These are phyloP conservation scores for Populus tomentosa DNA, from an alignment of 441 rosid genomes.

Conservation along the genomic window DNA sequence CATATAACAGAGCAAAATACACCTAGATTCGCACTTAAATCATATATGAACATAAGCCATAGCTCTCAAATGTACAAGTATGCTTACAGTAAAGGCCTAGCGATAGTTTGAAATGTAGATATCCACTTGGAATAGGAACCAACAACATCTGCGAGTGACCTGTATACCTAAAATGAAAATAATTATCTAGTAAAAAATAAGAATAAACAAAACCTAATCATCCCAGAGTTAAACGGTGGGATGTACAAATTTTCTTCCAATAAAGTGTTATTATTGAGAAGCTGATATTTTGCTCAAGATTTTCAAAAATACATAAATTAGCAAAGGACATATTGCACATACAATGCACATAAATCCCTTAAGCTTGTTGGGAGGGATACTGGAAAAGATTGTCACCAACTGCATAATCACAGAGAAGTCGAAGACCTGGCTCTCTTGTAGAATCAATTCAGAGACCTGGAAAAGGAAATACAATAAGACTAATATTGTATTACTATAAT, in stretches of 20 bases:
- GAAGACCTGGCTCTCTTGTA: slow-evolving; percentile 63
- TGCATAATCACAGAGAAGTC: slow-evolving; percentile 82
- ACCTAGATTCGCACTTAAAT: not conserved
- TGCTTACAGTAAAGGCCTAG: slow-evolving; percentile 76
- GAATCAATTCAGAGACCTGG: slow-evolving; percentile 87
- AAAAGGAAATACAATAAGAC: slow-evolving; percentile 19
- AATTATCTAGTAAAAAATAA: slow-evolving; percentile 10
- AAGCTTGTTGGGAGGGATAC: slow-evolving; percentile 50
- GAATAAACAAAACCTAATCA: slow-evolving; percentile 10
- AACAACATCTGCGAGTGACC: slow-evolving; percentile 85
- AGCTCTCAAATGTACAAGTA: slow-evolving; percentile 12
- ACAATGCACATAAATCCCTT: slow-evolving; percentile 85
- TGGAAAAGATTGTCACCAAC: slow-evolving; percentile 65
- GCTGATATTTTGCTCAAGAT: not conserved
- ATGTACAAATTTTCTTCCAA: not conserved
- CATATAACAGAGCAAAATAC: not conserved
- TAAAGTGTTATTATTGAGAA: not conserved
- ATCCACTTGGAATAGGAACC: slow-evolving; percentile 97
- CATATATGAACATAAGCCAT: not conserved
- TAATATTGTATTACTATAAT: not conserved
- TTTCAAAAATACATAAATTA: not conserved
- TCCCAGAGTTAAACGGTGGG: not conserved
- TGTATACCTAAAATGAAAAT: slow-evolving; percentile 69
- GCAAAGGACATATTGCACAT: slow-evolving; percentile 38
- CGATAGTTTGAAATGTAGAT: slow-evolving; percentile 57